Percentiles rank a stretch among this genome's conserved stretches.
These are phyloP conservation scores for Clitocybe nebularis DNA, from an alignment of 1,284 basidiomycete species.

Conservation along the genomic window DNA sequence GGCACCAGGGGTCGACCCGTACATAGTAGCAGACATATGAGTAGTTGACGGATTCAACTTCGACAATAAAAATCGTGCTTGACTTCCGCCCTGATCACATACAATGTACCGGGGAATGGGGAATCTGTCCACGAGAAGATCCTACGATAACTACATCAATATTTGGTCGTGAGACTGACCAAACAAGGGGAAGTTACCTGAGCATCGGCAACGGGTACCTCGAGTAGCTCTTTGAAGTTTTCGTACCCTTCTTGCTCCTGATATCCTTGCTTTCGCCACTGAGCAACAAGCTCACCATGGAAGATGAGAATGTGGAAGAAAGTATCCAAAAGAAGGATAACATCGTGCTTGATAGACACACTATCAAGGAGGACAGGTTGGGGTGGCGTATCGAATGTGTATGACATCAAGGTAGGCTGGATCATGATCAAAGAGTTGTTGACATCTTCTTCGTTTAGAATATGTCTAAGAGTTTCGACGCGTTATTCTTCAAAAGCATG, in stretches of 20 bases:
- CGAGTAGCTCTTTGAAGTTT: slow-evolving; percentile 95
- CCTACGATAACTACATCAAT: slow-evolving; percentile 41
- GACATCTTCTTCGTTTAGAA: slow-evolving; percentile 96
- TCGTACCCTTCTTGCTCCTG: slow-evolving; percentile 99
- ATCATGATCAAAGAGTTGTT: slow-evolving; percentile 99
- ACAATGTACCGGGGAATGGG: slow-evolving; percentile 98
- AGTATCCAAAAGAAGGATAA: slow-evolving; percentile 96
- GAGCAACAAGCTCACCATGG: slow-evolving; percentile 96
- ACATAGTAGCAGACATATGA: slow-evolving; percentile 90
- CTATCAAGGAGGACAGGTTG: slow-evolving; percentile 97
- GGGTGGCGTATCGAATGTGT: slow-evolving; percentile 87
- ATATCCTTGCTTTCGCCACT: slow-evolving; percentile 99
- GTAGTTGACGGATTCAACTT: slow-evolving; percentile 99
- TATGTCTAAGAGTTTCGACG: slow-evolving; percentile 59
- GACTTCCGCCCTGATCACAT: slow-evolving; percentile 96
- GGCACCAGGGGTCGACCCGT: slow-evolving; percentile 64
- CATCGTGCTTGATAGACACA: slow-evolving; percentile 96
- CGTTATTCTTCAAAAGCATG: background rate
- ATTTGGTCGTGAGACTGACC: background rate
- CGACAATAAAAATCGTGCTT: slow-evolving; percentile 94
- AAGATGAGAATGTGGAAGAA: slow-evolving; percentile 99
- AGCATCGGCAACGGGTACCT: slow-evolving; percentile 76
- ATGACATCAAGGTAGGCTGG: slow-evolving; percentile 99
- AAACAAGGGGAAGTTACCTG: slow-evolving; percentile 41
- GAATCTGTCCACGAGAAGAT: slow-evolving; percentile 92